A percentile compares a stretch with the other conserved stretches of the same genome.
Evolutionary conservation across 768 basidiomycete species (phyloP).

Genomic region (Phanerochaete sordida): DNA sequence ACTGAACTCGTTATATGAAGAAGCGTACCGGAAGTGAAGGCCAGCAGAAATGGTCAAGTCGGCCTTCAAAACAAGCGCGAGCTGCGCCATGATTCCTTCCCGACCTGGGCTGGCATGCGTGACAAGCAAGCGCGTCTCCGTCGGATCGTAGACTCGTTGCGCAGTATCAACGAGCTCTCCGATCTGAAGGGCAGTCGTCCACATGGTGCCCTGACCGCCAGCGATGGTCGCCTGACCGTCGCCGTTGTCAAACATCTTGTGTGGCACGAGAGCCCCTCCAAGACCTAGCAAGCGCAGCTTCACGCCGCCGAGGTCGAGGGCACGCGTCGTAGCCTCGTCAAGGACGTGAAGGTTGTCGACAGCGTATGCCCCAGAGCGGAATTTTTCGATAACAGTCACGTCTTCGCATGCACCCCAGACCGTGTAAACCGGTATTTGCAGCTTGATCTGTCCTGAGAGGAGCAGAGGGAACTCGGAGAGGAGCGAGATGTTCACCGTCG

Average conservation of each 20-base stretch:
- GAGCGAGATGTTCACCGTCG: conserved; percentile 68
- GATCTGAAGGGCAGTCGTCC: conserved; percentile 96
- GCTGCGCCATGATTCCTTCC: conserved; percentile 89
- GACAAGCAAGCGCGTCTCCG: conserved; percentile 91
- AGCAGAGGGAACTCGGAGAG: conserved; percentile 95
- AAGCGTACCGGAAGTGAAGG: conserved; percentile 96
- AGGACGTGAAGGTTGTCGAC: conserved; percentile 90
- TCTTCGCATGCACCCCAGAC: conserved; percentile 99
- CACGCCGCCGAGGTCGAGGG: conserved; percentile 88
- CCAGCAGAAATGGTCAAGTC: conserved; percentile 94
- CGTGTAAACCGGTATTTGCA: conserved; percentile 91
- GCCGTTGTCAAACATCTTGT: conserved; percentile 94
- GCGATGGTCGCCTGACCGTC: conserved; percentile 96
- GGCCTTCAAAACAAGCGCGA: conserved; percentile 86
- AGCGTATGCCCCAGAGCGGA: conserved; percentile 76
- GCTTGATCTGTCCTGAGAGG: conserved; percentile 84
- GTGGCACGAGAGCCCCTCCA: conserved; percentile 90
- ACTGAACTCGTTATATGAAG: conserved; percentile 95
- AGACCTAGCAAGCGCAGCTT: conserved; percentile 93
- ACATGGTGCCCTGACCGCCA: conserved; percentile 97
- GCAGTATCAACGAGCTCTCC: conserved; percentile 98
- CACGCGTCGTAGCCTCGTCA: conserved; percentile 93
- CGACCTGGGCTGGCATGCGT: conserved; percentile 91
- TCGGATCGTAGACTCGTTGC: conserved; percentile 86
- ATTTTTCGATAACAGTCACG: conserved; percentile 87